These are phyloP conservation scores for Laburnicola sp. DNA, from an alignment of 2,329 filamentous ascomycete species.

Conservation along the genomic window DNA sequence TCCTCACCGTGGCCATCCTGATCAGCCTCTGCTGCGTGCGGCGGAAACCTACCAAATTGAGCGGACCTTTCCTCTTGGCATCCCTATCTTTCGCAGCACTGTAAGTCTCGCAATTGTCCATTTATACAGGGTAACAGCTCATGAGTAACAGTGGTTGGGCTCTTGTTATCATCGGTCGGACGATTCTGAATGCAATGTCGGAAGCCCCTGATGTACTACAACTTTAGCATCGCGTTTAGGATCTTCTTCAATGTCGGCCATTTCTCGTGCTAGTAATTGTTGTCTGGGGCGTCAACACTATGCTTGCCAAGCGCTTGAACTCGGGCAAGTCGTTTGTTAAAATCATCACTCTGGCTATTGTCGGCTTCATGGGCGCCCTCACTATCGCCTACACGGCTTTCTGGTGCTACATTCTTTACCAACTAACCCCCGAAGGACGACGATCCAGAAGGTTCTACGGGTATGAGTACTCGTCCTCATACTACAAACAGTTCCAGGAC, in stretches of 20 bases:
- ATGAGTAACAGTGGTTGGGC: constrained; percentile 17
- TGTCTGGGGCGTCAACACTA: constrained; percentile 28
- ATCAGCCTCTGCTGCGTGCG: constrained; percentile 22
- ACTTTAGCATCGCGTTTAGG: constrained; percentile 17
- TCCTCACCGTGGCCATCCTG: constrained; percentile 23
- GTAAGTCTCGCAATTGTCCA: constrained; percentile 18
- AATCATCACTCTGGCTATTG: constrained; percentile 12
- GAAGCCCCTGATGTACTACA: constrained; percentile 1
- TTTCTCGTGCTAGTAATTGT: constrained; percentile 29
- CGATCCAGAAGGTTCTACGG: too few species aligned
- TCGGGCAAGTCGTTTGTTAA: constrained; percentile 16
- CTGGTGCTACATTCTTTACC: constrained; percentile 17
- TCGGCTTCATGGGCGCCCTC: constrained; percentile 27
- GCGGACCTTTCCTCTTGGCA: constrained; percentile 24
- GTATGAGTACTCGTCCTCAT: too few species aligned
- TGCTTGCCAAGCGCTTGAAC: constrained; percentile 26
- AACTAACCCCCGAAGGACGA: constrained; percentile 2
- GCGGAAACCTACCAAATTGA: constrained; percentile 26
- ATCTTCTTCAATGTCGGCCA: constrained; percentile 26
- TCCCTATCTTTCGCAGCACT: constrained; percentile 18
- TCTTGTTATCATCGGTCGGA: constrained; percentile 13
- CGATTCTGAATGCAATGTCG: constrained; percentile 20
- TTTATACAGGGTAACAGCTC: not conserved
- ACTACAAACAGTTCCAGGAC: not conserved
- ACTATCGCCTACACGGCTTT: constrained; percentile 19